These are phyloP conservation scores for Periglandula ipomoeae DNA, from an alignment of 2,329 filamentous ascomycete species.

Conservation along the genomic window DNA sequence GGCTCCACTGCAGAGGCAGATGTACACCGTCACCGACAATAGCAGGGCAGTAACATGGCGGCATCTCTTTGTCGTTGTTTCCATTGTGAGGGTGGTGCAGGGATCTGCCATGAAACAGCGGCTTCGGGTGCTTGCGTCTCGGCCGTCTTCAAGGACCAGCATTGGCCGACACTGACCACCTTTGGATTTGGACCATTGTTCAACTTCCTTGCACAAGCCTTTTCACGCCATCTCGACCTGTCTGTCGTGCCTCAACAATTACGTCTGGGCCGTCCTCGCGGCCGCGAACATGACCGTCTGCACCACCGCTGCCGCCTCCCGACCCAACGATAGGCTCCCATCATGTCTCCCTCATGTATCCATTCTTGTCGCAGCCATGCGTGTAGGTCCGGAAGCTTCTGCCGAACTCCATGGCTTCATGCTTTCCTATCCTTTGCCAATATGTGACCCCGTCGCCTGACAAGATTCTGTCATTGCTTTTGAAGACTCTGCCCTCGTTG, in stretches of 20 bases:
- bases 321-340: slow-evolving; percentile 1
- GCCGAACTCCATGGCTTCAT: not conserved
- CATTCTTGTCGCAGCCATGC: not conserved
- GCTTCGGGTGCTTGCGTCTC: slow-evolving; percentile 5
- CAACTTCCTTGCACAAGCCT: not conserved
- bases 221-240: not conserved
- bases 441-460: not conserved
- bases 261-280: not conserved
- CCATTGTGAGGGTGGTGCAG: slow-evolving; percentile 1
- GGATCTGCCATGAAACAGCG: slow-evolving; percentile 1
- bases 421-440: not conserved
- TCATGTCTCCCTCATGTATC: not conserved
- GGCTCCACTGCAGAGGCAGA: not conserved
- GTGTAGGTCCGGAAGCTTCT: not conserved
- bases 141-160: not conserved
- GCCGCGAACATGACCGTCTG: not conserved
- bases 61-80: not conserved
- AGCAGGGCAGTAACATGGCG: not conserved
- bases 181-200: not conserved
- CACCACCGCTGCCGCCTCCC: not conserved
- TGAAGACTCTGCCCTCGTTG: not conserved
- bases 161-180: not conserved
- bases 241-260: not conserved
- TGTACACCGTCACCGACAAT: not conserved
- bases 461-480: not conserved